phyloP scores from a whole-genome alignment of 768 basidiomycete genomes.

The Udeniomyces megalosporus region DNA sequence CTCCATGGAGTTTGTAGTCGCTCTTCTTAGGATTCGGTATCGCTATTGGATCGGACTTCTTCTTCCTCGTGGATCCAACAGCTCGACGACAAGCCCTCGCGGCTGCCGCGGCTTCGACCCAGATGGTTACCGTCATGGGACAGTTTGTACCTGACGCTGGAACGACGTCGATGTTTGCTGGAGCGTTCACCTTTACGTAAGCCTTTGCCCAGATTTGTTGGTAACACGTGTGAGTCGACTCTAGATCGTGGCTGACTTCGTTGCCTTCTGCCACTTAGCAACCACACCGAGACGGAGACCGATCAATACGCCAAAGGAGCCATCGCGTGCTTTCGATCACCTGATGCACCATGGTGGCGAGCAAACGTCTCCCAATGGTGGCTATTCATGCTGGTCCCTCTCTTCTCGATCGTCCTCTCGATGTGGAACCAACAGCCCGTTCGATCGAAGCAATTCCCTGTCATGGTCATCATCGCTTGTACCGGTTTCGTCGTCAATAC shows the following conservation, averaged over 20 bases:
- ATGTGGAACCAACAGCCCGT: background rate
- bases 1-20: too few relatives aligned
- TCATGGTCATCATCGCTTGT: background rate
- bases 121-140: constrained; percentile 58
- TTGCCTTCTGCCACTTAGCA: background rate
- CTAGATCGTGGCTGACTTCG: too few relatives aligned
- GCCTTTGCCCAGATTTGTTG: background rate
- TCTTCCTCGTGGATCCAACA: constrained; percentile 1
- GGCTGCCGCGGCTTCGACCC: background rate
- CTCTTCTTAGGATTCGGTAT: constrained; percentile 4
- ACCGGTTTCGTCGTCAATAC: background rate
- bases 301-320: background rate
- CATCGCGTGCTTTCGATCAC: background rate
- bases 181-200: constrained; percentile 1
- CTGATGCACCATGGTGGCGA: background rate
- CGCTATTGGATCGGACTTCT: background rate
- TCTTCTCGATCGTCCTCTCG: background rate
- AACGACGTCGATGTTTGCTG: background rate
- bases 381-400: background rate
- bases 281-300: background rate
- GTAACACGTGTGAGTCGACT: too few relatives aligned
- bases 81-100: background rate
- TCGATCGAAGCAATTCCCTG: background rate
- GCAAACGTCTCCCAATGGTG: constrained; percentile 1
- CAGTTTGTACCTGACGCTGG: constrained; percentile 20